These are phyloP conservation scores for Punica granatum DNA, from an alignment of 345 rosid genomes.

Conservation along the genomic window DNA sequence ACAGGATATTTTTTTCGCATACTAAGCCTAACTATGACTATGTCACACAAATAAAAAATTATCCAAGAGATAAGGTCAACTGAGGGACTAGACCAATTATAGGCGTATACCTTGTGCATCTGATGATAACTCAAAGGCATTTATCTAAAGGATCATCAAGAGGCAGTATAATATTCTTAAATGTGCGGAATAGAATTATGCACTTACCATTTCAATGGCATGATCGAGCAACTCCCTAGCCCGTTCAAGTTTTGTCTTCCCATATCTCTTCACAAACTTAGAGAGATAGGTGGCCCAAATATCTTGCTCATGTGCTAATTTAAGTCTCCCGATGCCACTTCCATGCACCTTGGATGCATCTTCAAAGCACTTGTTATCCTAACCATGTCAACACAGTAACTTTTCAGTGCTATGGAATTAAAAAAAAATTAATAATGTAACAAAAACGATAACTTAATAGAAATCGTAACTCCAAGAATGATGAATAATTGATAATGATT, in stretches of 20 bases:
- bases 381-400: slow-evolving; percentile 12
- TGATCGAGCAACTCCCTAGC: slow-evolving; percentile 92
- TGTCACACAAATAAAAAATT: no score
- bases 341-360: slow-evolving; percentile 98
- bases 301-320: slow-evolving; percentile 94
- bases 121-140: no score
- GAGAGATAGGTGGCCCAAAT: slow-evolving; percentile 89
- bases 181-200: neutral
- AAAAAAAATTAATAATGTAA: neutral
- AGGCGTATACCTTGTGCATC: no score
- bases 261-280: slow-evolving; percentile 85
- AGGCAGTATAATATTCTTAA: neutral
- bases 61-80: no score
- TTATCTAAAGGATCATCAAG: no score
- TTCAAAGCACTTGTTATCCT: slow-evolving; percentile 89
- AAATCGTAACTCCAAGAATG: slow-evolving; percentile 55
- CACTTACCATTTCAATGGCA: slow-evolving; percentile 71
- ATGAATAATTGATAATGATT: slow-evolving; percentile 79
- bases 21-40: no score
- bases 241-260: slow-evolving; percentile 82
- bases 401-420: neutral
- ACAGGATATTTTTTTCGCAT: no score
- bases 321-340: slow-evolving; percentile 92
- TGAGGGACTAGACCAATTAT: no score
- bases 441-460: neutral